phyloP scores from a whole-genome alignment of 306 rosid genomes.

The Gynostemma pentaphyllum region DNA sequence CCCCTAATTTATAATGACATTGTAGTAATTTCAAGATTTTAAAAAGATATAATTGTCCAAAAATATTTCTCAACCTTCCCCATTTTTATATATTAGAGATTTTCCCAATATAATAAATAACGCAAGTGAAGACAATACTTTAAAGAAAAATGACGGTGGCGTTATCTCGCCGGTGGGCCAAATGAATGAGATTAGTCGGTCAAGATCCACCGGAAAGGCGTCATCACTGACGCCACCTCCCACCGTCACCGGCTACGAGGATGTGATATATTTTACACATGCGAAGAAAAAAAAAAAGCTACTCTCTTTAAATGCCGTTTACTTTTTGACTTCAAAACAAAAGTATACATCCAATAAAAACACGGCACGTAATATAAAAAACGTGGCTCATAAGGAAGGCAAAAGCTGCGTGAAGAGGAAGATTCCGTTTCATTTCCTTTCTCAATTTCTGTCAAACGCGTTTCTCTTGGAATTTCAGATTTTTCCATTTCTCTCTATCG shows the following conservation, averaged over 20 bases:
- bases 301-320: not conserved
- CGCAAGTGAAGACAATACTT: no score
- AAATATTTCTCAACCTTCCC: no score
- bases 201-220: not conserved
- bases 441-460: not conserved
- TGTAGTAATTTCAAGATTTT: no score
- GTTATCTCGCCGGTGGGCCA: no score
- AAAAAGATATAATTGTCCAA: no score
- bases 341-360: not conserved
- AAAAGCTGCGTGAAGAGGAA: not conserved
- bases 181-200: not conserved
- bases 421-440: not conserved
- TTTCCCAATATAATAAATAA: no score
- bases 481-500: not conserved
- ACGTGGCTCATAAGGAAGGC: no score
- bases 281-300: not conserved
- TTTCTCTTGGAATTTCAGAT: not conserved
- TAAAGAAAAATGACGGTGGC: no score
- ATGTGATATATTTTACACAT: no score
- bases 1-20: no score
- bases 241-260: not conserved
- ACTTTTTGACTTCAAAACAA: not conserved
- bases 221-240: no score
- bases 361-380: conserved; percentile 1
- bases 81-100: no score